These are phyloP conservation scores for Gossypium laxum DNA, from an alignment of 441 rosid genomes.

Conservation along the genomic window DNA sequence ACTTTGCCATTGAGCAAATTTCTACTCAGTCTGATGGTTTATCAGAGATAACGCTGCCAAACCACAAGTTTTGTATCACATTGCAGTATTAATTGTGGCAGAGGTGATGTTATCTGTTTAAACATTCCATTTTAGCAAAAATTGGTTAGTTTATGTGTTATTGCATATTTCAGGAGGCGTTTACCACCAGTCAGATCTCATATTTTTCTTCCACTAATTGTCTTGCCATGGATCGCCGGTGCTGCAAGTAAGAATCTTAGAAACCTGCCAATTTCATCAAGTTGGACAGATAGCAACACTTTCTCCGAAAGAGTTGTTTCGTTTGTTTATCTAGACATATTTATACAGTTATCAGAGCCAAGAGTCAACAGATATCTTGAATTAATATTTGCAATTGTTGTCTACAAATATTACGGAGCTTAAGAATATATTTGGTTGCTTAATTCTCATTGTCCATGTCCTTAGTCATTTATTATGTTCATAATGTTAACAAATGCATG, in stretches of 20 bases:
- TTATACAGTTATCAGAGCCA: neutral
- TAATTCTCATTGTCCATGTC: neutral
- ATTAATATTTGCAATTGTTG: neutral
- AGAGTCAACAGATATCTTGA: neutral
- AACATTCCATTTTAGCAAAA: neutral
- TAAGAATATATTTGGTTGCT: neutral
- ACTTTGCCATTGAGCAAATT: neutral
- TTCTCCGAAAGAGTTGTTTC: neutral
- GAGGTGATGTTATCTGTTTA: neutral
- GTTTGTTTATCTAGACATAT: neutral
- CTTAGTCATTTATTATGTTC: neutral
- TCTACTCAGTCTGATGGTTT: neutral
- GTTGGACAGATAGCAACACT: neutral
- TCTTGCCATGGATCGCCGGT: slow-evolving; percentile 64
- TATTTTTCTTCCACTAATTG: slow-evolving; percentile 54
- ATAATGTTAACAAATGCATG: neutral
- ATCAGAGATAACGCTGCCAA: neutral
- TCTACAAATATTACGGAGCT: neutral
- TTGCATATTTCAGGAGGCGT: slow-evolving; percentile 54
- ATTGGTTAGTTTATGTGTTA: slow-evolving; percentile 15
- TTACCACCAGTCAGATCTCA: slow-evolving; percentile 69
- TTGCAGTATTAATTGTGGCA: neutral
- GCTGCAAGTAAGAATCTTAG: slow-evolving; percentile 48
- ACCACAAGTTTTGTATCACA: neutral
- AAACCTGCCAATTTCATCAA: neutral